Base-by-base conservation (phyloP, 331 rosid genomes). In the Prunus yedoensis region DNA sequence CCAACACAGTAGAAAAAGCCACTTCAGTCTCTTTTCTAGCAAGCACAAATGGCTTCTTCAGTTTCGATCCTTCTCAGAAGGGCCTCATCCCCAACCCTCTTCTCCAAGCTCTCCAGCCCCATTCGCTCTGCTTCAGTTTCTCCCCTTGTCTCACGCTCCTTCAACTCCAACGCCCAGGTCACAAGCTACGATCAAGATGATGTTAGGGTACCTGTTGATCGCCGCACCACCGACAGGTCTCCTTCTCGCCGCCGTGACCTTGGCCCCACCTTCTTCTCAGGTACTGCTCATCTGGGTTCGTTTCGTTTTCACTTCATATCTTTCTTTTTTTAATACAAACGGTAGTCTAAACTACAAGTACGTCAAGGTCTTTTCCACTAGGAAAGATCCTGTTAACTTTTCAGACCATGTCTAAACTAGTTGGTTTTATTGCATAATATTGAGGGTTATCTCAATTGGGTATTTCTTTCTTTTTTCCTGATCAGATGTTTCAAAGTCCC, bases 121-220 rank as follows among this genome's bases (percentile, higher is more conserved):
- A 17, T 64, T 50, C 86, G 89, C 41, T 81, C 88, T 45, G 78
- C 76, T 30, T 78, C 78, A 0, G 54, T 71, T 0, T 73, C 72
- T 7, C 79, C 91, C 17, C 75, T 81, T 10, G 81, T 81, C 41
- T 83, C 79, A 68, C 97, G 90, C 77, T 82, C 83, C 10, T 84
- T 88, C 86, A 89, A 82, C 85, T 85, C 91, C 76, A 79, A 91
- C 45, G 80, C 87, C 49, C 81, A 88, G 80, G 70, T 83, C 78
- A 21, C 63, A 10, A 59, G 51, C 65, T 78, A 79, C 43, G 80
- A 75, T 11, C 49, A 18, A 14, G 74, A 35, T 2, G 80, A 77
- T 45, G 43, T 73, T n/a, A 63, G 71, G 3, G 30, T 77, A 28
- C 70, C 76, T 38, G 80, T 73, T 0, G 67, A 77, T 4, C 64